Evolutionary conservation across 257 asterid species (phyloP), one percentile per base, ranked within the genome.

Genomic region (Anisodus tanguticus): DNA sequence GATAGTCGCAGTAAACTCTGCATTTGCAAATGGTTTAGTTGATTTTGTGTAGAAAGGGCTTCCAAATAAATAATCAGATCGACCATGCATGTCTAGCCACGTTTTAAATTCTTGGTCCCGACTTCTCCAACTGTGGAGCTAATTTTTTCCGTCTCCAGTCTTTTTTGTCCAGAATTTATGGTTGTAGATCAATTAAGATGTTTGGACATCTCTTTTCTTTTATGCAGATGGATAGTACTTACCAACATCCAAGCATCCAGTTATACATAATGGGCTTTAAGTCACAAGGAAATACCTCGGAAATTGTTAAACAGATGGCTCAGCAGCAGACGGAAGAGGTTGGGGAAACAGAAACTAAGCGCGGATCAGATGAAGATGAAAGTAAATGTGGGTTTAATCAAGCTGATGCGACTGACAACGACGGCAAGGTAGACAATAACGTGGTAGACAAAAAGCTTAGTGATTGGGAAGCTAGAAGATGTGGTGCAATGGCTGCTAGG

Each of bases 401-500:
- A 80, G 84, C 67, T 79, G 90, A 84, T 19, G 12, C 63, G 59
- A 51, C 63, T 54, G 69, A 31, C 47, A 88, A 84, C 78, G 87
- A 71, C 47, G 85, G 77, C 9, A 86, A 69, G 79, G 89, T 82
- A 81, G 90, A 37, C 8, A 19, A 31, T 57, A 45, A 58, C 47
- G 66, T 86, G 59, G 86, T 79, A 49, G 85, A 84, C 85, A 87
- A 54, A 70, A 85, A 88, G 63, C 95, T 91, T 68, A 91, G 90
- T 71, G 98, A 93, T 43, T 96, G 99, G 99, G 98, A 96, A 90
- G 86, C 90, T 59, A 93, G 99, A 87, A 89, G 99, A 86, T 90
- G 83, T 74, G 98, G 99, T 70, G 97, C 98, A 16, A 91, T 94
- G 97, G 99, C 99, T 86, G 99, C 99, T 88, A 92, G 96, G 26